Base-by-base conservation (phyloP, 805 yeast species). In the Metschnikowia bowlesiae region DNA sequence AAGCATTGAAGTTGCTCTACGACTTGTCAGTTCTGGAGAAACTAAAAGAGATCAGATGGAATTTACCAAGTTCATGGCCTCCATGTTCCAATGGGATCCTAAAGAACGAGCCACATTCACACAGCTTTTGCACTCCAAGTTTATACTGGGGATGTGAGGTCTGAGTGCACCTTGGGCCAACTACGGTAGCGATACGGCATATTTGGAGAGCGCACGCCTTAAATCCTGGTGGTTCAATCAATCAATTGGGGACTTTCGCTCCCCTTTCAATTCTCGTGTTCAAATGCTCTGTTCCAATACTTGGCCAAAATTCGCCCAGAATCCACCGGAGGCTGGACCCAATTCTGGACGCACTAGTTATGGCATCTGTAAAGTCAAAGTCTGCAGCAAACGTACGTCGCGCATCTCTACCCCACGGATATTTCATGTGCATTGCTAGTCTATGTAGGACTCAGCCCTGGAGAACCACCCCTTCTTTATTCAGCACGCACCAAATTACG, bases 51-150 rank as follows among this genome's bases (percentile, higher is more conserved):
- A 58, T 14, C 50, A 48, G 18, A 31, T 36, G 11, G 46, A 47
- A 10, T 70, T 71, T 47, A 34, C 67, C 16, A 58, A 52, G 43
- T 68, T 72, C 53, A 58, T 72, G 47, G 47, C 55, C 9, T 56
- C 53, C 28, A 63, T 70, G 9, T 71, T 73, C 42, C 63, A 60
- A 14, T 73, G 77, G 77, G 70, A 70, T 28, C 63, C 64, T 2
- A 32, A 43, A 13, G 58, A 51, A 8, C 54, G 68, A 33, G 51
- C 54, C 4, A 33, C 35, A 5, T 48, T 56, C 7, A 13, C 46
- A 6, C 46, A 48, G 33, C 52, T 56, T 18, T 48, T 55, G 28
- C 46, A 38, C 16, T 30, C 50, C 9, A 37, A 52, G 11, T 55
- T 55, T 11, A 16, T 44, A 28, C 39, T 28, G 40, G 29, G 16